Base-by-base conservation (phyloP, 202 grass and related monocot species). In the Eragrostis tef region DNA sequence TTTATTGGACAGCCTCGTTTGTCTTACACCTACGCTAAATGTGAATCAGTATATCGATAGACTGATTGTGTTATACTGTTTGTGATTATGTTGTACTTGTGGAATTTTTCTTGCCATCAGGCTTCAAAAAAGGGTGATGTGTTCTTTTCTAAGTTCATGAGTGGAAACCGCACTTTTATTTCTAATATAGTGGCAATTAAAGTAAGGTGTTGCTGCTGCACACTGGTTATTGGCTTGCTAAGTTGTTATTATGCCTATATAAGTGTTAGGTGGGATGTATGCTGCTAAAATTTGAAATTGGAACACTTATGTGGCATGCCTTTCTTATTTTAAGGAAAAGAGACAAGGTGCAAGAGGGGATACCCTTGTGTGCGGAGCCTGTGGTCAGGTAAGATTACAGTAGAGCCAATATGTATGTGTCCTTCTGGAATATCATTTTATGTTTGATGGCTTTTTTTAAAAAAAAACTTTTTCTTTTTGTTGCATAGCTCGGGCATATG, bases 401-500 rank as follows among this genome's bases (percentile, higher is more conserved):
- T 84, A 68, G 75, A 59, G 26, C 68, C 34, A 19, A 60, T 41
- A 62, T 70, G 26, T 57, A 39, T 66, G 47, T 64, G 19, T 59
- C 50, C 58, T 70, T 87, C 12, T 74, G 51, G 46, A 69, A 67
- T 57, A 9, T 20, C 67, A 67, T 76, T 80, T 60, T 84, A 20
- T 61, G 10, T 62, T 80, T 73, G 25, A 45, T 67, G 19, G 56
- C 41, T 78, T 66, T 39, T 4, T 11, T 1, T n/a, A n/a, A n/a
- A n/a, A n/a, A n/a, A n/a, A n/a, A n/a, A n/a, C n/a, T 67, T 39
- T 39, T 39, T 6, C 6, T n/a, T 88, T 61, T 31, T 83, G 43
- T 75, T 81, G 51, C 49, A 68, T 85, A 98, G 96, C 83, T 93
- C 74, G 96, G 96, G 21, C 96, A 98, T 81, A 99, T 99, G 96